Conservation (phyloP, 208 protist species). For the Leishmania aethiopica region DNA sequence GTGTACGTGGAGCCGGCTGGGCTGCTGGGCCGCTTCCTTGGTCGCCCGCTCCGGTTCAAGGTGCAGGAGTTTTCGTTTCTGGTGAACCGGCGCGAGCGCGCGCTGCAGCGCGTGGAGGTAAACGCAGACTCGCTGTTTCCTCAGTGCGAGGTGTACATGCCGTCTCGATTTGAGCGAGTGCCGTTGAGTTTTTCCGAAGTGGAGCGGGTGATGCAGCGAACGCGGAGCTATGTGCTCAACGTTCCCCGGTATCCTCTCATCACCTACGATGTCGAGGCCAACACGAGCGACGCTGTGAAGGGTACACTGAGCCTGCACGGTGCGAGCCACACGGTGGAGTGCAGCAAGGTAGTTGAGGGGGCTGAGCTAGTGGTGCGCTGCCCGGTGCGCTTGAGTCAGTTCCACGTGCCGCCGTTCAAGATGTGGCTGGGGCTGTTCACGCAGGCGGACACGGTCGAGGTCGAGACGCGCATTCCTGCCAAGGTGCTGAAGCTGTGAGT, state of each 20-base stretch:
- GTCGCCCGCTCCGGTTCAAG: slow-evolving; percentile 72
- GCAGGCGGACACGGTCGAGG: slow-evolving; percentile 67
- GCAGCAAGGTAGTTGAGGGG: slow-evolving; percentile 69
- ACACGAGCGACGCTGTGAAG: slow-evolving; percentile 38
- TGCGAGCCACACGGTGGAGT: slow-evolving; percentile 53
- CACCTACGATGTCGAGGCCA: slow-evolving; percentile 54
- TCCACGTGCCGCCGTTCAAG: slow-evolving; percentile 57
- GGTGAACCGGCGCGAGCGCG: slow-evolving; percentile 29
- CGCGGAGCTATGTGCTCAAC: slow-evolving; percentile 54
- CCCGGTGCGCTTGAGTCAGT: slow-evolving; percentile 64
- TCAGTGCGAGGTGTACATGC: slow-evolving; percentile 77
- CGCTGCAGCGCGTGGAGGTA: slow-evolving; percentile 68
- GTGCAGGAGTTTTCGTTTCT: slow-evolving; percentile 68
- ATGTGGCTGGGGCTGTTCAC: slow-evolving; percentile 77
- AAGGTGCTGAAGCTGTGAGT: slow-evolving; percentile 53
- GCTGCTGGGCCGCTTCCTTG: slow-evolving; percentile 68
- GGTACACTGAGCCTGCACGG: slow-evolving; percentile 72
- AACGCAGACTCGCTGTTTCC: slow-evolving; percentile 73
- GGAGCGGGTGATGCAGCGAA: slow-evolving; percentile 58
- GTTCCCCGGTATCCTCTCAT: slow-evolving; percentile 69
- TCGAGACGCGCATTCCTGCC: slow-evolving; percentile 79
- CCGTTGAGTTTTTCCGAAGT: slow-evolving; percentile 67
- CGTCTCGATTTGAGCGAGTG: slow-evolving; percentile 47
- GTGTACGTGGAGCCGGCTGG: slow-evolving; percentile 80
- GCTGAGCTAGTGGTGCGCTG: slow-evolving; percentile 82